phyloP scores from a whole-genome alignment of 768 basidiomycete species.

The Sporobolomyces roseus region DNA sequence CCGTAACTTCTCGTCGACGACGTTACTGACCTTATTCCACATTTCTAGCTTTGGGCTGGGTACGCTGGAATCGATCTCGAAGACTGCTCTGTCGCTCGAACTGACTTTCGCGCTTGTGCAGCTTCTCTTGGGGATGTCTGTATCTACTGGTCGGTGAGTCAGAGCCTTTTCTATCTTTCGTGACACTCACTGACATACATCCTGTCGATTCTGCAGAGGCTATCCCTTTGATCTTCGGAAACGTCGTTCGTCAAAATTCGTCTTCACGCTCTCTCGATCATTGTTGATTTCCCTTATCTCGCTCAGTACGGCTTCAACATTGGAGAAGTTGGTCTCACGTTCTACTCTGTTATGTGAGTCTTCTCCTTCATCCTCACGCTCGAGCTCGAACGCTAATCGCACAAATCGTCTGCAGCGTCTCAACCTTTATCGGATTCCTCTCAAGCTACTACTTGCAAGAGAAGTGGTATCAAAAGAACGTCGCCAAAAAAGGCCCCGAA shows the following conservation, averaged over 20 bases:
- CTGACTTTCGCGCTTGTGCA: conserved; percentile 41
- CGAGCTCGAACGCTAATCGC: background rate
- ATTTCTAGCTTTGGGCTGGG: no score
- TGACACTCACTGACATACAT: background rate
- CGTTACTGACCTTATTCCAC: no score
- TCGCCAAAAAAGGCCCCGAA: conserved; percentile 33
- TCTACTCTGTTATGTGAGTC: conserved; percentile 26
- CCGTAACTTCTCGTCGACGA: no score
- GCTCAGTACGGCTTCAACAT: conserved; percentile 31
- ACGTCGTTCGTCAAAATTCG: background rate
- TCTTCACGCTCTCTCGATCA: no score
- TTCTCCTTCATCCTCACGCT: background rate
- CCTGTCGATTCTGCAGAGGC: conserved; percentile 49
- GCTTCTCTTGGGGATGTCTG: conserved; percentile 69
- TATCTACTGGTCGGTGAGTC: conserved; percentile 56
- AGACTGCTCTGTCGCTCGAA: background rate
- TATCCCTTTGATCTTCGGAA: conserved; percentile 36
- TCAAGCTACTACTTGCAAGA: conserved; percentile 25
- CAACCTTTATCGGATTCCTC: conserved; percentile 30
- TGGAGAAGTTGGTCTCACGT: conserved; percentile 24
- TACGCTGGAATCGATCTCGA: background rate
- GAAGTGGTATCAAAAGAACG: conserved; percentile 18
- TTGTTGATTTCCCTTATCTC: no score
- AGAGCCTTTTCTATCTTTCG: background rate
- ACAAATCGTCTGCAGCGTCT: conserved; percentile 4